These are phyloP conservation scores for Sugiyamaella valdiviana DNA, from an alignment of 805 yeast species.

Conservation along the genomic window DNA sequence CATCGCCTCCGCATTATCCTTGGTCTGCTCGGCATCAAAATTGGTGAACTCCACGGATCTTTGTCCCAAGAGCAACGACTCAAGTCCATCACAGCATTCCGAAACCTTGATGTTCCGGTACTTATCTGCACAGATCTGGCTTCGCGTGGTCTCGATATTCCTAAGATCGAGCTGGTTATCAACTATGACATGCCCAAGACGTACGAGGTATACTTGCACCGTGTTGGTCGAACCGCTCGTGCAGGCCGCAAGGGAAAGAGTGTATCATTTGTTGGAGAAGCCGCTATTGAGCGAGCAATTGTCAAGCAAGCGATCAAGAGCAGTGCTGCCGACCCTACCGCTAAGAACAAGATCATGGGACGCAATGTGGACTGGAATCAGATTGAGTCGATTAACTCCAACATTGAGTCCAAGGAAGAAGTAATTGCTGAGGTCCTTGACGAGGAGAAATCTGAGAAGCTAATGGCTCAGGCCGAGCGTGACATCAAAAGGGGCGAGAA, in stretches of 20 bases:
- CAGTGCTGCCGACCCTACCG: slow-evolving; percentile 40
- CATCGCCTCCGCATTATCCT: slow-evolving; percentile 82
- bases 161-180: slow-evolving; percentile 90
- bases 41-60: slow-evolving; percentile 76
- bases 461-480: slow-evolving; percentile 82
- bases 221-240: slow-evolving; percentile 99
- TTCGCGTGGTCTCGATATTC: slow-evolving; percentile 98
- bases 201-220: slow-evolving; percentile 85
- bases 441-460: slow-evolving; percentile 87
- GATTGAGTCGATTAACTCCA: slow-evolving; percentile 59
- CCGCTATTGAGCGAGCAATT: slow-evolving; percentile 75
- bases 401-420: slow-evolving; percentile 54
- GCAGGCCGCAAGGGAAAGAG: slow-evolving; percentile 96
- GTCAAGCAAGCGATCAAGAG: slow-evolving; percentile 86
- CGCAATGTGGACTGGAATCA: slow-evolving; percentile 87
- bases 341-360: slow-evolving; percentile 54
- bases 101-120: slow-evolving; percentile 74
- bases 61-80: slow-evolving; percentile 89
- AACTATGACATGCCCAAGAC: slow-evolving; percentile 95
- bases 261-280: slow-evolving; percentile 89
- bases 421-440: slow-evolving; percentile 68
- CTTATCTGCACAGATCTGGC: slow-evolving; percentile 96
- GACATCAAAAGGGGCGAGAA: slow-evolving; percentile 82
- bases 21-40: slow-evolving; percentile 66
- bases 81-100: slow-evolving; percentile 73